Evolutionary conservation across 2,329 filamentous ascomycete genomes (phyloP), one percentile per base, ranked within the genome.

Genomic region (Xylariaceae sp.): DNA sequence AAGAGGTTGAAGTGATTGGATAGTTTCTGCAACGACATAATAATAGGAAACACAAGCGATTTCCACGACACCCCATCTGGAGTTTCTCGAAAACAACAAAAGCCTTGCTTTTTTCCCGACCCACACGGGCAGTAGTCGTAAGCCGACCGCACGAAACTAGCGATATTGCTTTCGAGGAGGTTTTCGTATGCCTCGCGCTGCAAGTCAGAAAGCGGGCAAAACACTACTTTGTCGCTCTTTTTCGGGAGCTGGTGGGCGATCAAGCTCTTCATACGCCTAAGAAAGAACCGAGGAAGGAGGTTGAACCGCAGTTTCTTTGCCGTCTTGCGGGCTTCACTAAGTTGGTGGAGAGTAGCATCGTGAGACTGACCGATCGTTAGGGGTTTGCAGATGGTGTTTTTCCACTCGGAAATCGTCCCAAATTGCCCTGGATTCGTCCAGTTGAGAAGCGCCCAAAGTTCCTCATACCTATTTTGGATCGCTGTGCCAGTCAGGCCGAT

Each of bases 401-500:
- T 89, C 95, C 95, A 99, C 42, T 90, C 89, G 4, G 82, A 77
- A 9, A 89, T 67, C 0, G 79, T 79, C 16, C 83, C 84, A 52
- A 87, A 83, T 45, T 81, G 75, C 0, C 92, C 93, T 0, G 95
- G 95, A 65, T 96, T 95, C 0, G 92, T 93, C 95, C 95, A 99
- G 70, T 99, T 96, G 2, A 99, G 79, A 0, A 99, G 79, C 0
- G 92, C 96, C 93, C 93, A 99, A 0, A 99, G 81, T 72, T 99
- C 95, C 70, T 97, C 91, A 71, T 99, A 99, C 63, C 91, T 95
- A 73, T 99, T 99, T 70, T 99, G 95, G 44, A 99, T 97, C 0
- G 93, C 93, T 0, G 95, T 99, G 1, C 95, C 95, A 0, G 93
- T 98, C 7, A 99, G 79, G 0, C 95, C 95, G 58, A 99, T 93